Base-by-base conservation (phyloP, 2,329 filamentous ascomycete genomes). In the Colletotrichum coccodes region DNA sequence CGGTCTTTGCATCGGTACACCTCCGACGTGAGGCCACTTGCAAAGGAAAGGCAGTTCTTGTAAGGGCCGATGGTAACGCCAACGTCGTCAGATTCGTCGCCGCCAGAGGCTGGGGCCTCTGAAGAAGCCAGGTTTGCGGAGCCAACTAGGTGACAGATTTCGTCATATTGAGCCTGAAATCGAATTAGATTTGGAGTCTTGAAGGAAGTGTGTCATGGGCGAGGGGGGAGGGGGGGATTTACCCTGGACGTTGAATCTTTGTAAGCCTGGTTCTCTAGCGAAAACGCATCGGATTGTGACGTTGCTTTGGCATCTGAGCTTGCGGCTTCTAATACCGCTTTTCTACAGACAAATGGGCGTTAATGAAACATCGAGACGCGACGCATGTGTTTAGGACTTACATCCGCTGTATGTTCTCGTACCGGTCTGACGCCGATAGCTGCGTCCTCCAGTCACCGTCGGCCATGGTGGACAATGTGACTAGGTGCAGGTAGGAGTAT, bases 11-110 rank as follows among this genome's bases (percentile, higher is more conserved):
- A 90, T 73, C 91, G 91, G 82, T 95, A 98, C 58, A 99, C 90
- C 63, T 91, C 89, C 21, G 95, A 96, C 70, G 94, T 96, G 14
- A 95, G 84, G 23, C 96, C 96, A 71, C 84, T 83, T 52, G 84
- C 84, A n/a, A 91, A 75, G 72, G 85, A 85, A 30, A 81, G 79
- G 75, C 90, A 92, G 68, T 84, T 79, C 21, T 71, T 50, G 71
- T 90, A 90, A 6, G 77, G 32, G 9, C 89, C 89, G 65, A 91
- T 90, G 36, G 78, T 77, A 47, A 85, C 77, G 11, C 83, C 84
- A 2, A 76, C 74, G 49, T 72, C 64, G 16, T 72, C 71, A 6
- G 42, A 30, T 23, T 64, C 62, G 3, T 68, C 44, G 21, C 60
- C 53, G 34, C 34, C 49, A 1, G 28, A 23, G n/a, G 38, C 46